Evolutionary conservation across 2,329 filamentous ascomycete genomes (phyloP).

Genomic region (Cadophora malorum): DNA sequence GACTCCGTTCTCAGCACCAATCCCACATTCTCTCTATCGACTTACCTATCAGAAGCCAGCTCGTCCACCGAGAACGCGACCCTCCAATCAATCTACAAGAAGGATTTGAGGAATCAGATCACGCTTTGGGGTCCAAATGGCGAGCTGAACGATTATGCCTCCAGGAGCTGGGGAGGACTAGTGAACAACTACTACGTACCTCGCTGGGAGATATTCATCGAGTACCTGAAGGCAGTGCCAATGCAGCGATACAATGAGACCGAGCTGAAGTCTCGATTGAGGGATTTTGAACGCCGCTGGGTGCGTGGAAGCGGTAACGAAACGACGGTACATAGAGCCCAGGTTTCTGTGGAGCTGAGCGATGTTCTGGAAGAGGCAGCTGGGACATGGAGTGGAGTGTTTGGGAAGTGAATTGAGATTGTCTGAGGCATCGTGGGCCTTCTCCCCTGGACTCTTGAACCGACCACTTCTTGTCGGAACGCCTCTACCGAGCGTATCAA

Average conservation of each 20-base stretch:
- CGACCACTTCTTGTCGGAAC: slow-evolving; percentile 1
- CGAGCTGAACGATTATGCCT: slow-evolving; percentile 57
- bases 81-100: slow-evolving; percentile 49
- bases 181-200: slow-evolving; percentile 54
- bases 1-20: slow-evolving; percentile 52
- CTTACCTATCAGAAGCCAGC: slow-evolving; percentile 51
- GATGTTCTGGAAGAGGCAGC: slow-evolving; percentile 11
- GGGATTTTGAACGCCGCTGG: slow-evolving; percentile 18
- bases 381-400: not conserved
- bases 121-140: slow-evolving; percentile 57
- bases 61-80: slow-evolving; percentile 36
- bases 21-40: slow-evolving; percentile 50
- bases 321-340: not conserved
- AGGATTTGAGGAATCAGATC: slow-evolving; percentile 57
- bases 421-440: not conserved
- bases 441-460: not conserved
- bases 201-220: slow-evolving; percentile 54
- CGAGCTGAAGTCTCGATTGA: slow-evolving; percentile 26
- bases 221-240: slow-evolving; percentile 45
- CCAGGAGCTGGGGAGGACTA: slow-evolving; percentile 56
- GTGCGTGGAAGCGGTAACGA: slow-evolving; percentile 8
- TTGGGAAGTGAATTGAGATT: slow-evolving; percentile 4
- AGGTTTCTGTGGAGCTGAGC: slow-evolving; percentile 3
- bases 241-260: slow-evolving; percentile 36
- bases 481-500: slow-evolving; percentile 1